A percentile compares a stretch with the other conserved stretches of the same genome.
Conservation (phyloP, 2,329 filamentous ascomycete genomes). For the Ophiocordyceps sinensis region DNA sequence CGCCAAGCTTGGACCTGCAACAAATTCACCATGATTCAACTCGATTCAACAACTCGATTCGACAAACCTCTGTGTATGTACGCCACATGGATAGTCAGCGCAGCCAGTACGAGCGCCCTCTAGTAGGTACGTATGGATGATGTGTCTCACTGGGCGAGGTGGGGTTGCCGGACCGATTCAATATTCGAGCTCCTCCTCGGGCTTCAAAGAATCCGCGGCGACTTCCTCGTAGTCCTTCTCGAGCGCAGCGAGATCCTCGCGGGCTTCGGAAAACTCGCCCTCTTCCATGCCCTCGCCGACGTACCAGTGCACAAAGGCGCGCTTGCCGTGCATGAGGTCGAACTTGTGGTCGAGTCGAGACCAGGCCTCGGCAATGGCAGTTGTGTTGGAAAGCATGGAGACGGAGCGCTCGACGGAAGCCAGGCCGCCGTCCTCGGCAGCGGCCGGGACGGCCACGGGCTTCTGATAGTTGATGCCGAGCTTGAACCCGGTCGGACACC, state of each 20-base stretch:
- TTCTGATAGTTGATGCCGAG: constrained; percentile 64
- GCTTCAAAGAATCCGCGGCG: constrained; percentile 54
- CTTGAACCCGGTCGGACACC: constrained; percentile 66
- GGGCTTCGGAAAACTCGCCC: constrained; percentile 76
- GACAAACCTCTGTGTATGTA: no score
- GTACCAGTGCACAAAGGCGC: constrained; percentile 65
- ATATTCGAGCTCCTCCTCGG: constrained; percentile 62
- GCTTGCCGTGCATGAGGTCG: constrained; percentile 67
- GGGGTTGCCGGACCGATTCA: constrained; percentile 28
- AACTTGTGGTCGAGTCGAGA: constrained; percentile 61
- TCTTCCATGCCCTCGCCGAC: constrained; percentile 89
- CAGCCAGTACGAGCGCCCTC: no score
- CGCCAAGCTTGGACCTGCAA: no score
- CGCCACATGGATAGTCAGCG: no score
- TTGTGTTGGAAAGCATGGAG: constrained; percentile 63
- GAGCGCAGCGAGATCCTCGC: constrained; percentile 71
- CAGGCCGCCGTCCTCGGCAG: constrained; percentile 41
- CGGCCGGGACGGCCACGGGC: constrained; percentile 41
- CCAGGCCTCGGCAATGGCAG: constrained; percentile 60
- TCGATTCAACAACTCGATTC: no score
- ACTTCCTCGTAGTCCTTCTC: constrained; percentile 85
- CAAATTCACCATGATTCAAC: no score
- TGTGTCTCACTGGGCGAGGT: no score
- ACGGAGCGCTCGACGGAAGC: constrained; percentile 48
- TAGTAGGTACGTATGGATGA: no score